Base-by-base conservation (phyloP, 345 rosid species). In the Cardamine chenopodiifolia region DNA sequence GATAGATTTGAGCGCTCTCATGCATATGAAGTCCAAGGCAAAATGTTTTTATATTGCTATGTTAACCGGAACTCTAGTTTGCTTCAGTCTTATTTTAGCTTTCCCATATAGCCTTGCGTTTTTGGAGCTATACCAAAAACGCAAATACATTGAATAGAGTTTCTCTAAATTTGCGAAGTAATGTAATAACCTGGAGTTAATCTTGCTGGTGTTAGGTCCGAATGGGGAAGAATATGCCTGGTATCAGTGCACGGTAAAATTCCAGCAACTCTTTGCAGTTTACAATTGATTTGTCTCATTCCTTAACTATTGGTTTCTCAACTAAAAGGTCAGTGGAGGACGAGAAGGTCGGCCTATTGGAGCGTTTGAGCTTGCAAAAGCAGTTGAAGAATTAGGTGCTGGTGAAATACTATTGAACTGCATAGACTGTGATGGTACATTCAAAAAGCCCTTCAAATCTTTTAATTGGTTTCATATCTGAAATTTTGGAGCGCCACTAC, bases 331-430 rank as follows among this genome's bases (percentile, higher is more conserved):
- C 65, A 88, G 80, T 66, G 99, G 99, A 19, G 99, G 98, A 35
- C 88, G 98, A 82, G 98, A 96, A 81, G 96, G 93, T 68, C 87
- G 99, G 66, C 96, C 93, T 48, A 88, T 92, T 68, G 97, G 98
- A 81, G 99, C 99, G 34, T 90, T 86, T 73, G 99, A 96, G 86
- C 97, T 96, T 75, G 98, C 98, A 35, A 90, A 86, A 87, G 90
- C 90, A 40, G 98, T 92, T 70, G 97, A 96, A 82, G 93, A 86
- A 71, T 80, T 92, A 62, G 99, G 98, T 64, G 98, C 99, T 59
- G 97, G 99, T 77, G 99, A 96, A 85, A 88, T 92, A 68, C 74
- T 96, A 42, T 81, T 96, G 66, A 96, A 96, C 79, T 96, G 99
- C 88, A 90, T 96, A 62, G 96, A 96, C 67, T 90, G 97, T 76